These are phyloP conservation scores for Toxoplasma gondii DNA, from an alignment of 169 alveolate species.

Conservation along the genomic window DNA sequence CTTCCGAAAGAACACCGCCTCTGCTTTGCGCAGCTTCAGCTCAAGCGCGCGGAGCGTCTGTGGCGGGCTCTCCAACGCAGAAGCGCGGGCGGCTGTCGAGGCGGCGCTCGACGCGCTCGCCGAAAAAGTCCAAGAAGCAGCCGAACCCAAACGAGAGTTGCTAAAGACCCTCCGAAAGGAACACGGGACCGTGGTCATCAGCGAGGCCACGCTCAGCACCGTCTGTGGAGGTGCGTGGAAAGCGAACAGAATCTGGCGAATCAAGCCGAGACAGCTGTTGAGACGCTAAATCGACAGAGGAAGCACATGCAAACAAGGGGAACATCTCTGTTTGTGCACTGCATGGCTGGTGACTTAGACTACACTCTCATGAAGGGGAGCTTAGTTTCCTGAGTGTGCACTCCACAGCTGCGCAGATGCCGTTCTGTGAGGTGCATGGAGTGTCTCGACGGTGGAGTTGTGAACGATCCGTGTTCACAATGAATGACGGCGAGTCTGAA, in stretches of 20 bases:
- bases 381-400: too few relatives aligned
- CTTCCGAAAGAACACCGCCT: not conserved
- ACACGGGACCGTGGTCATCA: not conserved
- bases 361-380: too few relatives aligned
- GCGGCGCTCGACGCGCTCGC: not conserved
- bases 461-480: too few relatives aligned
- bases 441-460: too few relatives aligned
- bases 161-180: not conserved
- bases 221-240: conserved; percentile 1
- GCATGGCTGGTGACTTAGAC: too few relatives aligned
- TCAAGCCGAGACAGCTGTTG: not conserved
- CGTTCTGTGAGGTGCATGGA: too few relatives aligned
- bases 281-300: not conserved
- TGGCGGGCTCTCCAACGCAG: not conserved
- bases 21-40: not conserved
- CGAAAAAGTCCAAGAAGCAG: not conserved
- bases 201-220: not conserved
- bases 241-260: not conserved
- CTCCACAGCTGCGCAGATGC: too few relatives aligned
- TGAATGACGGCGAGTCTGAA: too few relatives aligned
- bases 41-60: not conserved
- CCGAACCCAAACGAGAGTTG: not conserved
- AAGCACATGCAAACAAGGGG: too few relatives aligned
- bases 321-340: too few relatives aligned
- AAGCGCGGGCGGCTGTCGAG: not conserved